Base-by-base conservation (phyloP, 305 asterid species). In the Ilex paraguariensis region DNA sequence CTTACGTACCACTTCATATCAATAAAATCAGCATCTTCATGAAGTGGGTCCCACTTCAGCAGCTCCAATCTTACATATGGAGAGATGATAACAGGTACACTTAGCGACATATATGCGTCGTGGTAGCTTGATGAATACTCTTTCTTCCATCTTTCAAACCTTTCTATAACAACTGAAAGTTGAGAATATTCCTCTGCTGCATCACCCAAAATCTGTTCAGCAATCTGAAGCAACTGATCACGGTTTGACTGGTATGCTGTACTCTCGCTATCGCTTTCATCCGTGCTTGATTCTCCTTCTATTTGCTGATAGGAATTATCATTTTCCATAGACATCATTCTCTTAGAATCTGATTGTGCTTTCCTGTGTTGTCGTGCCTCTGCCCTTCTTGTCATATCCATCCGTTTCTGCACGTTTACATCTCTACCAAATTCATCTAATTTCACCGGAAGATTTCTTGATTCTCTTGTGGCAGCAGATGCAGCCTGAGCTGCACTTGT, bases 21-120 rank as follows among this genome's bases (percentile, higher is more conserved):
- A 31, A 74, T 76, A 72, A 90, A 93, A 73, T 93, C 98, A 62
- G 84, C 73, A 71, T 84, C 90, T 65, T 83, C 83, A 66, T 82
- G 97, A 59, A 93, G 95, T 13, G 98, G 98, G 64, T 93, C 90
- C 98, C 98, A 93, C 83, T 87, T 87, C 67, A 93, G 82, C 80
- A 93, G 98, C 81, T 93, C 97, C 69, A 90, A 71, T 65, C 96
- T 83, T 60, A 90, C 90, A 61, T 82, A 93, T 52, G 98, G 98
- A 14, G 98, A 90, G 77, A 93, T 86, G 50, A 93, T 77, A 57
- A 91, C 77, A 12, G 97, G 95, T 63, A 79, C 66, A 75, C 94
- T 85, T 44, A 82, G 68, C 33, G 97, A 79, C 95, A 93, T 87
- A 72, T 90, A 90, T n/a, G 98, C 95, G 63, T 93, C 97, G 50